Percentiles rank a stretch among this genome's conserved stretches.
Evolutionary conservation across 2,329 filamentous ascomycete species (phyloP).

Genomic region (Trichophyton rubrum): DNA sequence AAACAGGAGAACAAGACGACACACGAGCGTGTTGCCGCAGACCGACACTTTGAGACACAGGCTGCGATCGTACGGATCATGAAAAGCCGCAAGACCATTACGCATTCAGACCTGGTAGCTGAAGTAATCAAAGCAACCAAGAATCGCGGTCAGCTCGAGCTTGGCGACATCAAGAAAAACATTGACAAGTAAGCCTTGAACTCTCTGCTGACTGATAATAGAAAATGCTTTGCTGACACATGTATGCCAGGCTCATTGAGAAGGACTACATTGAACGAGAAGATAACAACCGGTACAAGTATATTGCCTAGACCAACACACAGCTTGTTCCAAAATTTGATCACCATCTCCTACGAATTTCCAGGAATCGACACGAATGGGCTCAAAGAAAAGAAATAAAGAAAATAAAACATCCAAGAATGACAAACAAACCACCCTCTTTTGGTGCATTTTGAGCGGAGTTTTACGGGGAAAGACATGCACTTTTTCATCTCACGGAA

Average conservation of each 20-base stretch:
- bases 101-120: slow-evolving; percentile 72
- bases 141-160: slow-evolving; percentile 72
- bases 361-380: no score
- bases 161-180: slow-evolving; percentile 85
- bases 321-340: no score
- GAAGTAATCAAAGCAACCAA: slow-evolving; percentile 89
- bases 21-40: slow-evolving; percentile 75
- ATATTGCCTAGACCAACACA: slow-evolving; percentile 45
- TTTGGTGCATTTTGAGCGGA: neutral
- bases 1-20: slow-evolving; percentile 90
- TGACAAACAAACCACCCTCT: neutral
- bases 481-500: neutral
- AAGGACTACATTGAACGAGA: slow-evolving; percentile 81
- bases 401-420: neutral
- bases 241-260: slow-evolving; percentile 57
- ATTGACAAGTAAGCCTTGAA: slow-evolving; percentile 67
- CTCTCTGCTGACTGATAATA: slow-evolving; percentile 6
- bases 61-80: slow-evolving; percentile 94
- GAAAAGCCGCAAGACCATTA: slow-evolving; percentile 83
- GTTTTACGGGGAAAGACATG: neutral
- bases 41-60: slow-evolving; percentile 91
- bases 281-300: slow-evolving; percentile 48
- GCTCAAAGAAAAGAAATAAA: neutral
- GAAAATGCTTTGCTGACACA: no score
- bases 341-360: no score